phyloP scores from a whole-genome alignment of 805 yeast genomes.

The Blastobotrys muscicola region DNA sequence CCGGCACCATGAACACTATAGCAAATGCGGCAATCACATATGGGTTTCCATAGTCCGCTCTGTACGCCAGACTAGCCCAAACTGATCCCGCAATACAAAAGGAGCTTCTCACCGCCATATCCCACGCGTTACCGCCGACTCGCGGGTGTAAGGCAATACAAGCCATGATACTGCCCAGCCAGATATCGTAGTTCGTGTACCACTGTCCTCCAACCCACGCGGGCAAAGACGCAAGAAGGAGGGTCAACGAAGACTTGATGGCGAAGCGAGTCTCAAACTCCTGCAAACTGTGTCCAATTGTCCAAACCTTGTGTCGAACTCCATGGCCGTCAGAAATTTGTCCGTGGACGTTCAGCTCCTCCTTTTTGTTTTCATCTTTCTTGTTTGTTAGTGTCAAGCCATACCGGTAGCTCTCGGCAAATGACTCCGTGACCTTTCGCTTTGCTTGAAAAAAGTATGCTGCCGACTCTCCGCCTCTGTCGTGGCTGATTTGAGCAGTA shows the following conservation, averaged over 20 bases:
- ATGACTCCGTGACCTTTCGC: slow-evolving; percentile 37
- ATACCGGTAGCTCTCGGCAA: slow-evolving; percentile 35
- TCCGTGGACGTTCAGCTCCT: background rate
- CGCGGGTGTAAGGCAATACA: slow-evolving; percentile 35
- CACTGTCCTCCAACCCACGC: slow-evolving; percentile 34
- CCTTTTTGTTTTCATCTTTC: background rate
- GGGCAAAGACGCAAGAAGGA: slow-evolving; percentile 35
- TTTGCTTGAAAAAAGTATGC: slow-evolving; percentile 35
- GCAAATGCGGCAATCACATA: slow-evolving; percentile 35
- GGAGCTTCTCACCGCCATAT: slow-evolving; percentile 25
- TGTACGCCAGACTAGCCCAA: slow-evolving; percentile 40
- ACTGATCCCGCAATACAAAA: slow-evolving; percentile 35
- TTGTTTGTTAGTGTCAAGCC: background rate
- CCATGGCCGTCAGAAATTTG: slow-evolving; percentile 1
- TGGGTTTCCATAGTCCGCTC: slow-evolving; percentile 31
- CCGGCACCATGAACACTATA: slow-evolving; percentile 28
- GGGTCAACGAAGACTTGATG: slow-evolving; percentile 30
- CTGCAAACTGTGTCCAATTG: slow-evolving; percentile 24
- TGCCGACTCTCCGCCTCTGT: slow-evolving; percentile 39
- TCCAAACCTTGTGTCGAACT: slow-evolving; percentile 34
- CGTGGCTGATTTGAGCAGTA: slow-evolving; percentile 36
- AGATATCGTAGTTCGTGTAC: slow-evolving; percentile 36
- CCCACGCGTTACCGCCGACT: slow-evolving; percentile 22
- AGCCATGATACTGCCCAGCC: slow-evolving; percentile 35
- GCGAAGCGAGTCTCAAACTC: slow-evolving; percentile 38